Percentiles rank a stretch among this genome's conserved stretches.
Conservation (phyloP, 2,329 filamentous ascomycete genomes). For the Aspergillus brunneoviolaceus region DNA sequence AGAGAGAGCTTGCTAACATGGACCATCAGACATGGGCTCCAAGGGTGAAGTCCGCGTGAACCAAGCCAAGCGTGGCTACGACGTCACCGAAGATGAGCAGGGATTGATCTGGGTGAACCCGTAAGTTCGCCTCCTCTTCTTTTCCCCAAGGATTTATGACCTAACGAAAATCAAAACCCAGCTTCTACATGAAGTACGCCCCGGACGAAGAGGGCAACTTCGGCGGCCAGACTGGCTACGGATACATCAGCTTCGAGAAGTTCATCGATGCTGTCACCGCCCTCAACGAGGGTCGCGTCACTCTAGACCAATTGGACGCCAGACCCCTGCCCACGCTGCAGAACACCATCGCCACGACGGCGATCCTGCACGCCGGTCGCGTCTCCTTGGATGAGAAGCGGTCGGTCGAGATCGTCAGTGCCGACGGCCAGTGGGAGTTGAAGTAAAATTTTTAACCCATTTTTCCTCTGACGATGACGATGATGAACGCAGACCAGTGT, state of each 20-base stretch:
- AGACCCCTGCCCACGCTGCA: constrained; percentile 79
- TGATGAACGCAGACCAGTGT: neutral
- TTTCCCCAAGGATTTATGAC: neutral
- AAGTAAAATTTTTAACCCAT: constrained; percentile 36
- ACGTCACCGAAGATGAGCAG: constrained; percentile 78
- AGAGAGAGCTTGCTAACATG: no score
- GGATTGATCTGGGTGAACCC: constrained; percentile 85
- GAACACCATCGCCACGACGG: constrained; percentile 89
- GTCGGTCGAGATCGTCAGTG: constrained; percentile 66
- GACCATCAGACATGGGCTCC: constrained; percentile 65
- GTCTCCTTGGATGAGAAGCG: constrained; percentile 80
- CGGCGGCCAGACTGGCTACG: constrained; percentile 84
- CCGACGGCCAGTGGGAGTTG: constrained; percentile 61
- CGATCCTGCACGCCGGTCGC: constrained; percentile 84
- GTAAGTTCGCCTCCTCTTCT: constrained; percentile 37
- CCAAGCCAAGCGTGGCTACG: constrained; percentile 92
- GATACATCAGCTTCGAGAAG: constrained; percentile 93
- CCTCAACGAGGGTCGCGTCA: constrained; percentile 71
- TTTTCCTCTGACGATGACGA: neutral
- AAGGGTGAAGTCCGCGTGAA: constrained; percentile 85
- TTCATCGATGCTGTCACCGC: constrained; percentile 84
- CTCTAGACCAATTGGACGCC: constrained; percentile 72
- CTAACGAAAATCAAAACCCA: constrained; percentile 17
- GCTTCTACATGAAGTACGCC: constrained; percentile 90
- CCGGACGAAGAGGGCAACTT: constrained; percentile 96